Base-by-base conservation (phyloP, 768 basidiomycete genomes). In the Leucosporidium yakuticum region DNA sequence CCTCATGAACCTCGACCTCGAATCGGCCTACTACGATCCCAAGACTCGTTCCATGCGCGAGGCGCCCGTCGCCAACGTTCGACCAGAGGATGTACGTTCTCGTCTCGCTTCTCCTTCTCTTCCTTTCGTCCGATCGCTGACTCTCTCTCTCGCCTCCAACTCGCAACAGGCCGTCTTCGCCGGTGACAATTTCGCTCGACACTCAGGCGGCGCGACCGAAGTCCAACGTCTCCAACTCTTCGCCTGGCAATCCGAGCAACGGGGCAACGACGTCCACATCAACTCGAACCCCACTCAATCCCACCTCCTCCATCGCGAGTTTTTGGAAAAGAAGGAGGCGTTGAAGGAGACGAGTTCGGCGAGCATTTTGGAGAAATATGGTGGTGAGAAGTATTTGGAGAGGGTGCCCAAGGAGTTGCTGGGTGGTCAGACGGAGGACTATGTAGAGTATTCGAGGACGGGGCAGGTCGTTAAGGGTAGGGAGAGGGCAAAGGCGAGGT, bases 31-130 rank as follows among this genome's bases (percentile, higher is more conserved):
- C 81, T 99, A 99, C 77, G 96, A 99, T 77, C 96, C 96, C 57
- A 99, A 99, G 82, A 98, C 96, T 19, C 88, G 96, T 76, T 97
- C 95, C 11, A 99, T 99, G 96, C 88, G 96, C 80, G 96, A 99
- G 76, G 94, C 95, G 51, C 96, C 95, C 0, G 68, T 87, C 20
- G 85, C 85, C 77, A 84, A 86, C 73, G 81, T 90, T 31, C 82
- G 86, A 9, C 80, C 90, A n/a, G 92, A 95, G 79, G 95, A 98
- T 76, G 93, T 94, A 77, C 60, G 88, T 80, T 12, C 48, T 29
- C 19, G 60, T 60, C 29, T 29, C 4, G 34, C 65, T 44, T 50
- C 65, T 48, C 8, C 64, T 48, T 68, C 34, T 44, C 8, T 27
- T 44, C 20, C 29, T 27, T 60, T 53, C n/a, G n/a, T n/a, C n/a